Percentiles rank a stretch among this genome's conserved stretches.
phyloP scores from a whole-genome alignment of 2,329 filamentous ascomycete species.

The Zymoseptoria pseudotritici region DNA sequence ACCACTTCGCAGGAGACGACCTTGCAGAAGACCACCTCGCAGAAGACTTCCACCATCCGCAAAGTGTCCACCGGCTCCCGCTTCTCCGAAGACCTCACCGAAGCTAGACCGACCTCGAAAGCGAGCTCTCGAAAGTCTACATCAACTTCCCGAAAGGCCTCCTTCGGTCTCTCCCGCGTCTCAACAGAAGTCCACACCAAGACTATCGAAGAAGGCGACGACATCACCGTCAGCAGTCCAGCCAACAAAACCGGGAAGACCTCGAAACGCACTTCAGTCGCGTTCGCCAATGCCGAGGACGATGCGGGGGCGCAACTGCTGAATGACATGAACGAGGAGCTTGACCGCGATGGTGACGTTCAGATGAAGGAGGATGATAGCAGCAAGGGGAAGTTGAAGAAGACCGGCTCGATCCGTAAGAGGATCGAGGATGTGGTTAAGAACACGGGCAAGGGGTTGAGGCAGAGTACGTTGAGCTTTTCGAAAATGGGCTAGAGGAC shows the following conservation, averaged over 20 bases:
- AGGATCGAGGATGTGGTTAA: constrained; percentile 8
- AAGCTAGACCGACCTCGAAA: constrained; percentile 8
- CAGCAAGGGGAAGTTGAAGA: constrained; percentile 1
- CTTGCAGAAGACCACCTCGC: neutral
- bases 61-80: constrained; percentile 10
- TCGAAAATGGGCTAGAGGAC: constrained; percentile 1
- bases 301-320: neutral
- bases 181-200: constrained; percentile 4
- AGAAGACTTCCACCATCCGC: neutral
- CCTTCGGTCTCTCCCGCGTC: constrained; percentile 6
- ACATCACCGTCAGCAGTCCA: constrained; percentile 1
- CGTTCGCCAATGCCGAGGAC: neutral
- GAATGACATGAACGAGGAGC: neutral
- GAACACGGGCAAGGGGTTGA: constrained; percentile 5
- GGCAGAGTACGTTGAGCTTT: constrained; percentile 13
- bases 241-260: constrained; percentile 1
- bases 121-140: constrained; percentile 11
- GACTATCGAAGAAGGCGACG: constrained; percentile 3
- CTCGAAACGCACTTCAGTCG: neutral
- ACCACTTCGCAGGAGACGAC: neutral
- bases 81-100: constrained; percentile 13
- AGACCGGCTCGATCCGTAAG: constrained; percentile 7
- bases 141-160: constrained; percentile 11
- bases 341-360: neutral
- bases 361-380: constrained; percentile 2